Evolutionary conservation across 2,329 filamentous ascomycete genomes (phyloP).

Genomic region (Ascocoryne sarcoides): DNA sequence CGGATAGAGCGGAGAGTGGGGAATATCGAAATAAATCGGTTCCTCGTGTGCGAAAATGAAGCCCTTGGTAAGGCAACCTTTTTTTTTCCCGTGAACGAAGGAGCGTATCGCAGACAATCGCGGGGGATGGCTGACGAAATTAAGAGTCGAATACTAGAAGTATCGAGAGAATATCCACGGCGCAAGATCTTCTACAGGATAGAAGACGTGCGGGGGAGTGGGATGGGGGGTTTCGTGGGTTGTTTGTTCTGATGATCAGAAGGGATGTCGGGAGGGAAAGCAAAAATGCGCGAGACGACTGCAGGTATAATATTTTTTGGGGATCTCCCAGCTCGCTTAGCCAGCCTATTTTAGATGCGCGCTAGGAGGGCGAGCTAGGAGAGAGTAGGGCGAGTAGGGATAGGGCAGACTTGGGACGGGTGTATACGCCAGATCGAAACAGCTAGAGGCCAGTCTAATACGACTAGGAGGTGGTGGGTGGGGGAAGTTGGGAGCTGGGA

Average conservation of each 20-base stretch:
- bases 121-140: constrained; percentile 11
- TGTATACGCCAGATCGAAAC: too few species aligned
- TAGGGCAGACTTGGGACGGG: too few species aligned
- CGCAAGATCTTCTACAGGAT: constrained; percentile 25
- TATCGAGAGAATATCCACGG: constrained; percentile 22
- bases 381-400: background rate
- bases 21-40: constrained; percentile 29
- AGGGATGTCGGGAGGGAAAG: constrained; percentile 6
- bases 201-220: constrained; percentile 23
- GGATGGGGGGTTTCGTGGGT: constrained; percentile 6
- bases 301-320: constrained; percentile 1
- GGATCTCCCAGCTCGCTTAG: background rate
- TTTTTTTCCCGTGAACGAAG: constrained; percentile 6
- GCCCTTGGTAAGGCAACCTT: constrained; percentile 17
- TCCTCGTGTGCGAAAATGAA: constrained; percentile 18
- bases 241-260: constrained; percentile 11
- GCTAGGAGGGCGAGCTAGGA: too few species aligned
- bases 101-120: constrained; percentile 17
- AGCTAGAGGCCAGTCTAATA: too few species aligned
- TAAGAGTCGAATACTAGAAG: constrained; percentile 12
- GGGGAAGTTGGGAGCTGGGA: too few species aligned
- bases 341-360: too few species aligned
- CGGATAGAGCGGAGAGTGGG: constrained; percentile 16
- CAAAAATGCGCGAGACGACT: background rate
- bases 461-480: too few species aligned